Percentiles rank a stretch among this genome's conserved stretches.
Evolutionary conservation across 73 alveolate species (phyloP).

Genomic region (Tetrahymena elliotti): DNA sequence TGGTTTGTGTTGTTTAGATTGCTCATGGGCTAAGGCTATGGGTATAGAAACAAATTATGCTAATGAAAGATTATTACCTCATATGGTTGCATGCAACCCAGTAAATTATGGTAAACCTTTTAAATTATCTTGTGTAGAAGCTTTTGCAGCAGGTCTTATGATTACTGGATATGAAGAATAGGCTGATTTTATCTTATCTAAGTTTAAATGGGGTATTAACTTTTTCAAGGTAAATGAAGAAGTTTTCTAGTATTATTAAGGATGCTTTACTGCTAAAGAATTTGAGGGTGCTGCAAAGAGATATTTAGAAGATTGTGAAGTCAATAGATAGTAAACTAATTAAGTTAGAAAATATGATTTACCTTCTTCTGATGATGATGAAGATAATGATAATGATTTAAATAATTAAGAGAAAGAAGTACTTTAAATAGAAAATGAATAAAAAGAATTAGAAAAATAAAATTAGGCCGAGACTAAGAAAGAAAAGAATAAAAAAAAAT

Average conservation of each 20-base stretch:
- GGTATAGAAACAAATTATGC: constrained; percentile 72
- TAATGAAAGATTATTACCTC: constrained; percentile 85
- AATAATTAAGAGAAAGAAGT: not conserved
- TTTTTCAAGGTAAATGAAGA: constrained; percentile 84
- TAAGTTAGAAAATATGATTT: not conserved
- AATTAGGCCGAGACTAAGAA: not conserved
- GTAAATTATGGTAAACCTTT: constrained; percentile 90
- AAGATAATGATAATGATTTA: not conserved
- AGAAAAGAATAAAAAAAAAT: not conserved
- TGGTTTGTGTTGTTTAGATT: constrained; percentile 96
- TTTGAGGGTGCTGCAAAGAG: constrained; percentile 17
- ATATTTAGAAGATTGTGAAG: constrained; percentile 6
- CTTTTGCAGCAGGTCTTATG: constrained; percentile 87
- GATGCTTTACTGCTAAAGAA: constrained; percentile 16
- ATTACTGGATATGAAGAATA: constrained; percentile 79
- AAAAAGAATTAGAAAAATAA: not conserved
- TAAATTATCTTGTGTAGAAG: constrained; percentile 94
- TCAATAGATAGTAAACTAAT: not conserved
- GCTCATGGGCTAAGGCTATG: constrained; percentile 91
- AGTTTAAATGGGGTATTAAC: constrained; percentile 91
- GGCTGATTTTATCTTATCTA: constrained; percentile 76
- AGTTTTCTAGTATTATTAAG: constrained; percentile 47
- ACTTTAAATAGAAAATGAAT: not conserved
- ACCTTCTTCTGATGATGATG: not conserved
- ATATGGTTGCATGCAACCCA: constrained; percentile 92